Evolutionary conservation across 2,329 filamentous ascomycete genomes (phyloP).

Genomic region (Paecilomyces variotii): DNA sequence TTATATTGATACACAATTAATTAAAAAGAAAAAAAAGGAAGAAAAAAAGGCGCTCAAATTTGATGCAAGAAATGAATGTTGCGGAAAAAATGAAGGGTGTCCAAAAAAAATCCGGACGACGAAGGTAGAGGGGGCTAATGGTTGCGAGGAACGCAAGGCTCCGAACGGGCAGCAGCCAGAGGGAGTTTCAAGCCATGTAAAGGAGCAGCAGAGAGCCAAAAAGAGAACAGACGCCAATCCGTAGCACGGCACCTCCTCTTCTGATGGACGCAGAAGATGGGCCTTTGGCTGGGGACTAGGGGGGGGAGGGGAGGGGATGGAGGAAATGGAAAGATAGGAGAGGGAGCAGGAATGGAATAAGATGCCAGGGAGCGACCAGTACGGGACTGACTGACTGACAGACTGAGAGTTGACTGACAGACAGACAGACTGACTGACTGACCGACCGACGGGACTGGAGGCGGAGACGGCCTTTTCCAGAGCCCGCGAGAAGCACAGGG

Average conservation of each 20-base stretch:
- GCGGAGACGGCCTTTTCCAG: background rate
- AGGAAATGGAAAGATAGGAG: constrained; percentile 11
- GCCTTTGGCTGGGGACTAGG: constrained; percentile 15
- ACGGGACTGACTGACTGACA: background rate
- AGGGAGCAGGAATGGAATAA: constrained; percentile 16
- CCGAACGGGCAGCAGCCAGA: constrained; percentile 16
- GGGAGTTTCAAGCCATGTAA: constrained; percentile 24
- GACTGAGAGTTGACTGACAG: no score
- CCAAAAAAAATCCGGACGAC: constrained; percentile 1
- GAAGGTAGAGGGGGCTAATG: background rate
- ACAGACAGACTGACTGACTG: no score
- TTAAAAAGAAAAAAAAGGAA: background rate
- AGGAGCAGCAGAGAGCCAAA: constrained; percentile 10
- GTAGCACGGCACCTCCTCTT: constrained; percentile 20
- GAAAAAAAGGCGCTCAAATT: constrained; percentile 2
- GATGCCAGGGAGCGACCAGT: constrained; percentile 19
- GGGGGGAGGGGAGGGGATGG: constrained; percentile 8
- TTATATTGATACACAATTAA: constrained; percentile 2
- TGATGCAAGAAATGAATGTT: constrained; percentile 4
- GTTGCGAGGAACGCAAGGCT: constrained; percentile 19
- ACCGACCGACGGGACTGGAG: background rate
- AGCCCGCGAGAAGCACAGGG: background rate
- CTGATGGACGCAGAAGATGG: constrained; percentile 21
- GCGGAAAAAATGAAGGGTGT: constrained; percentile 1
- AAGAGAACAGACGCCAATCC: constrained; percentile 17